These are phyloP conservation scores for Hansfordia pulvinata DNA, from an alignment of 2,329 filamentous ascomycete genomes.

Conservation along the genomic window DNA sequence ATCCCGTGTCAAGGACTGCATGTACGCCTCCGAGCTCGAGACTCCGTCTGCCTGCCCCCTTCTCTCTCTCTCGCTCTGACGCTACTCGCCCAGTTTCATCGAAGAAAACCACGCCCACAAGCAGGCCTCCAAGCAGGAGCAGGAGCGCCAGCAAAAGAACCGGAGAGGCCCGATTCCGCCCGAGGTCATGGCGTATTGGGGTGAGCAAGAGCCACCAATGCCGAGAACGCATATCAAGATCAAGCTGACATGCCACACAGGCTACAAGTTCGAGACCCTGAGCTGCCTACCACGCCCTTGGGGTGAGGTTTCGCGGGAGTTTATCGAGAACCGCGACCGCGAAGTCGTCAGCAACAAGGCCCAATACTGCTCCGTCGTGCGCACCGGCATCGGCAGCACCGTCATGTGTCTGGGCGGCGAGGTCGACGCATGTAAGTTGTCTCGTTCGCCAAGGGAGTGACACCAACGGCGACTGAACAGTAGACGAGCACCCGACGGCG, in stretches of 20 bases:
- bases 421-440: conserved; percentile 65
- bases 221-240: too few species aligned
- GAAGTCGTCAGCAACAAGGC: conserved; percentile 74
- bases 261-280: conserved; percentile 93
- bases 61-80: too few species aligned
- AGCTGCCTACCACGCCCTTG: conserved; percentile 64
- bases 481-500: too few species aligned
- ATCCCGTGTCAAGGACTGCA: conserved; percentile 28
- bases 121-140: conserved; percentile 42
- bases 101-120: conserved; percentile 80
- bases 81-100: conserved; percentile 61
- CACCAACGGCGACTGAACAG: too few species aligned
- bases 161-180: conserved; percentile 35
- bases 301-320: conserved; percentile 56
- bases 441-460: conserved; percentile 2
- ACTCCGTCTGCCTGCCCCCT: too few species aligned
- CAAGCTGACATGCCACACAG: conserved; percentile 25
- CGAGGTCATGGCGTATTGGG: conserved; percentile 88
- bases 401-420: conserved; percentile 77
- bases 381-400: conserved; percentile 68
- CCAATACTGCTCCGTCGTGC: conserved; percentile 91
- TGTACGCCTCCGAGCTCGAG: conserved; percentile 25
- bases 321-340: conserved; percentile 63
- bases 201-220: conserved; percentile 35
- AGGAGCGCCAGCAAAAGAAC: conserved; percentile 39